Evolutionary conservation across 495 filamentous ascomycete species (phyloP), one percentile per base, ranked within the genome.

Genomic region (Podospora appendiculata): DNA sequence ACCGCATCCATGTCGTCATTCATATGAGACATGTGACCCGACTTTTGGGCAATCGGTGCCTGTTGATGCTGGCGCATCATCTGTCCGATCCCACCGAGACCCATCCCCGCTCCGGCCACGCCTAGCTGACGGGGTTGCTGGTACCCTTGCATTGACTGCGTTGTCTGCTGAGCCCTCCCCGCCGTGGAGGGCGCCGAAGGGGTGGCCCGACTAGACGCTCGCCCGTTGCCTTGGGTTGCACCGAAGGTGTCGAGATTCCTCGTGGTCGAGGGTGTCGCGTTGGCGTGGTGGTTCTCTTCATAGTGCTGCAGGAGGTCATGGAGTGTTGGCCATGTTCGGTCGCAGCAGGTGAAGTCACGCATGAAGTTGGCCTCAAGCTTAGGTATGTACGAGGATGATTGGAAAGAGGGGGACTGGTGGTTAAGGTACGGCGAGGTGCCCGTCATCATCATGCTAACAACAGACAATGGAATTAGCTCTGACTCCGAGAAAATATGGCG

Each of bases 311-410:
- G 74, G 18, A 98, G 79, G 64, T 97, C 93, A 66, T 98, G 93
- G 55, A 97, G 79, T 9, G 90, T 90, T 41, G 90, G 84, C 61
- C 96, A 78, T 17, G 81, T 92, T 57, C 85, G 73, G 58, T 87
- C 89, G 71, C 93, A 98, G 74, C 93, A 98, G 42, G 81, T 84
- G 71, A 96, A 97, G 71, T 97, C 89, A 60, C 82, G 84, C 89
- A 96, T 90, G 65, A 96, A 97, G 65, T 88, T 89, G 48, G 94
- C 94, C 72, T 98, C 93, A 63, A 97, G 80, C 68, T 96, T 97
- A 7, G 93, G 93, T 40, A 97, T 81, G 70, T 98, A 98, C 32
- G 93, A 97, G 0, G 92, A 95, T 8, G 93, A 98, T 62, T 98
- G 94, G 59, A 86, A 96, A 8, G 92, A 96, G 2, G 94, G 90